Conservation (phyloP, 208 protist species). For the Leishmania amazonensis region DNA sequence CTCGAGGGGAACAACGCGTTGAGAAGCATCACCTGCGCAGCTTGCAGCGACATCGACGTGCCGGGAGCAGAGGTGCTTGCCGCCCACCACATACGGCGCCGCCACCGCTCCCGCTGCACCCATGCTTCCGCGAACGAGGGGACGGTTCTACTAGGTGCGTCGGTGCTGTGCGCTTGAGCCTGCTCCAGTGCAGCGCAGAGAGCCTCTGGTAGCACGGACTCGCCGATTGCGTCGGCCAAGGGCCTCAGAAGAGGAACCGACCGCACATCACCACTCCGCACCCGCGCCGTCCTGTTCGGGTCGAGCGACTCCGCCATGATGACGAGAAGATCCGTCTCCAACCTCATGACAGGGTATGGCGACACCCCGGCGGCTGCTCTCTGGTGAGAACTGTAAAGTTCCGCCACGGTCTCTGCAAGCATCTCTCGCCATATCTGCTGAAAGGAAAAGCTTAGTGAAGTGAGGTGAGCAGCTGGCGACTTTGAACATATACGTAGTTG, state of each 20-base stretch:
- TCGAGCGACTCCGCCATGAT: constrained; percentile 2
- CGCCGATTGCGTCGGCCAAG: constrained; percentile 1
- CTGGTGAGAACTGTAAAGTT: not conserved
- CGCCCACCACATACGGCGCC: constrained; percentile 8
- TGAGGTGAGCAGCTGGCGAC: not conserved
- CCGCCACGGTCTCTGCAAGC: not conserved
- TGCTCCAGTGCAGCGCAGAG: not conserved
- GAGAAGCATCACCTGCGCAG: not conserved
- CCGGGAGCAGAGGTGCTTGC: not conserved
- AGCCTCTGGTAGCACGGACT: constrained; percentile 2
- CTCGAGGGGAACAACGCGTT: not conserved
- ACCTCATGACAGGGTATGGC: not conserved
- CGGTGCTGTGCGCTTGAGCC: not conserved
- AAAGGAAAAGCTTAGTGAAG: not conserved
- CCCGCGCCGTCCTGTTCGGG: not conserved
- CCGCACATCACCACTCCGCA: not conserved
- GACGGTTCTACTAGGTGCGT: not conserved
- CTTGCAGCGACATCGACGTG: not conserved
- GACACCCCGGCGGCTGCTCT: not conserved
- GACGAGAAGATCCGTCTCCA: constrained; percentile 1
- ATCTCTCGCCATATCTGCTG: not conserved
- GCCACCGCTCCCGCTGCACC: not conserved
- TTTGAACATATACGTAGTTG: not conserved
- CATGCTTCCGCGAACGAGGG: not conserved
- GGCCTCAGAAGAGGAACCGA: not conserved